Base-by-base conservation (phyloP, 768 basidiomycete species). In the Melanogaster broomeanus region DNA sequence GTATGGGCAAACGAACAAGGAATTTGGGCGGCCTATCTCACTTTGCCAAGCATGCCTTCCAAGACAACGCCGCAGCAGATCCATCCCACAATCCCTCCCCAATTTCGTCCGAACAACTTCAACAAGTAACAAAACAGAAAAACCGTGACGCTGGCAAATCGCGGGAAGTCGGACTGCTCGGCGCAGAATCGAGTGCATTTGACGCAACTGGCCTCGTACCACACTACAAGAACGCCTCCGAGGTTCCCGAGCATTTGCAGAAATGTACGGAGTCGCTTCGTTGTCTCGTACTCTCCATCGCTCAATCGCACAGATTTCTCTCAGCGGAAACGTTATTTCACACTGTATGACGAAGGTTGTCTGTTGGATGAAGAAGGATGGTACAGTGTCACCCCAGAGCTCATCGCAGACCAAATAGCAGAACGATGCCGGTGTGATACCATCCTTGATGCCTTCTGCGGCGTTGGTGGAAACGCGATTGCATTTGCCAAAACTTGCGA, bases 401-500 rank as follows among this genome's bases (percentile, higher is more conserved):
- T 78, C 34, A 84, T 99, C n/a, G 97, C 95, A 8, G 71, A 82
- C 53, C 94, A 93, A 66, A 98, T 98, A 40, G 96, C 97, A 0
- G 89, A 96, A 58, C 77, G 95, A 21, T 97, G 96, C 74, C 81
- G 88, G 8, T 92, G 88, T 56, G 83, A 83, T 54, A 87, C 86
- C 4, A 77, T 97, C 53, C 76, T 96, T 31, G 97, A 98, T 64
- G 92, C 94, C 0, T 99, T 98, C 67, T 98, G 95, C 63, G 97
- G 97, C 1, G 95, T 98, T 0, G 97, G 97, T 24, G 97, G 96
- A 15, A 99, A 99, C 62, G 84, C 96, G 1, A 98, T 99, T 51
- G 93, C 94, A 4, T 98, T 99, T 69, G 97, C 97, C 3, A 83
- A 88, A 66, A 97, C 94, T 3, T 99, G 97, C 72, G 90, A 96